Percentiles rank a stretch among this genome's conserved stretches.
Evolutionary conservation across 345 rosid genomes (phyloP).

Genomic region (Acer campestre): DNA sequence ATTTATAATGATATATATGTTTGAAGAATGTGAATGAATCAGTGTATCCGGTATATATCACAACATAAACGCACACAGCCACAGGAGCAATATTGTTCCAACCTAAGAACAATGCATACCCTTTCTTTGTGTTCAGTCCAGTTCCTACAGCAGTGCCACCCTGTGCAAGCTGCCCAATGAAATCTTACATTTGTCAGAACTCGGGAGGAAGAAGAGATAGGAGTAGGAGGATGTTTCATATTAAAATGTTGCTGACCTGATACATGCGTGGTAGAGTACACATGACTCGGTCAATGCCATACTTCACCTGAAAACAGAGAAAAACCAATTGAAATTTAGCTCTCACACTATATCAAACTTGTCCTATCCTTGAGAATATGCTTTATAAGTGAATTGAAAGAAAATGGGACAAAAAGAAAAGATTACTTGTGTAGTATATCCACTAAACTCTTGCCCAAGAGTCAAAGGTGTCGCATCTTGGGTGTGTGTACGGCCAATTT

Average conservation of each 20-base stretch:
- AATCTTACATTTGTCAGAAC: conserved; percentile 38
- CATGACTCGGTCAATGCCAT: conserved; percentile 75
- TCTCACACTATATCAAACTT: neutral
- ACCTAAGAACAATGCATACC: conserved; percentile 49
- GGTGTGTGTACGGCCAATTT: conserved; percentile 96
- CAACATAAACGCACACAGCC: neutral
- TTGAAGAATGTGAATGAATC: neutral
- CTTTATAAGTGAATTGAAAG: neutral
- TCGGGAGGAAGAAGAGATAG: conserved; percentile 12
- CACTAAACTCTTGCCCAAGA: conserved; percentile 96
- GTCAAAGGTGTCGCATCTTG: conserved; percentile 99
- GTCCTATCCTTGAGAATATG: neutral
- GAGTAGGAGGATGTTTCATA: conserved; percentile 7
- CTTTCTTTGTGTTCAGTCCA: conserved; percentile 93
- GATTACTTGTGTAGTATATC: conserved; percentile 89
- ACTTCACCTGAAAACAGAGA: conserved; percentile 62
- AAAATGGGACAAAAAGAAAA: conserved; percentile 11
- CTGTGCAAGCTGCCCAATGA: conserved; percentile 85
- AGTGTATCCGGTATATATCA: neutral
- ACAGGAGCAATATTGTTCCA: conserved; percentile 5
- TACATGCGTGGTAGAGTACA: conserved; percentile 83
- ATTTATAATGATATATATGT: neutral
- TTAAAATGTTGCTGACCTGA: conserved; percentile 58
- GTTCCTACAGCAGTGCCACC: conserved; percentile 99
- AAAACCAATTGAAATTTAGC: conserved; percentile 8